Base-by-base conservation (phyloP, 2,329 filamentous ascomycete genomes). In the Scedosporium boydii region DNA sequence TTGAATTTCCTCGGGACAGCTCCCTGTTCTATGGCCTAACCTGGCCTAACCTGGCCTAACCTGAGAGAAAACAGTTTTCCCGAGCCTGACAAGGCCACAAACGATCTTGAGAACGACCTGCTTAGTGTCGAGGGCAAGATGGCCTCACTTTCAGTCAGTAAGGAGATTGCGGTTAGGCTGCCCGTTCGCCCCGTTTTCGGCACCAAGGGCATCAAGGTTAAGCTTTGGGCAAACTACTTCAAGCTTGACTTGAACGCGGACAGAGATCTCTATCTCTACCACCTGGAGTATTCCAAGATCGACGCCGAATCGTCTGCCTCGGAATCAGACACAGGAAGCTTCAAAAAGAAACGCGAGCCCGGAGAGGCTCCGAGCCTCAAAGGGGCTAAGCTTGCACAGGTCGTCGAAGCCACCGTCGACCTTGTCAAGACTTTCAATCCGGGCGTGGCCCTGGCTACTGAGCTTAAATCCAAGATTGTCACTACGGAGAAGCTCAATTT, bases 151-250 rank as follows among this genome's bases (percentile, higher is more conserved):
- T 65, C 69, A 59, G 75, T 80, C 73, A 68, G 69, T 12, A 71
- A 73, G 46, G 67, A 78, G 26, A 66, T 66, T 21, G 63, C 75
- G 18, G 23, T 38, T 56, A 59, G 64, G 55, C 74, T 84, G 57
- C 80, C 82, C 2, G 62, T 68, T 6, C 77, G 82, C 2, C 83
- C 83, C 21, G 77, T 76, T 1, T 85, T 78, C 65, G 81, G 82
- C 21, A 74, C 69, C 3, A 66, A 66, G 4, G 83, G 82, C 3
- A 69, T 57, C 1, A 55, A 69, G 0, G 76, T 82, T 2, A 67
- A 72, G 1, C 71, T 85, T 0, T 84, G 81, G 80, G 73, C 81
- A 4, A 85, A 86, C 68, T 85, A 81, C 66, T 84, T 82, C 66
- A 71, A 71, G 1, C 63, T 85, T 58, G 67, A 73, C 6, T 65